phyloP scores from a whole-genome alignment of 78 protist genomes.

The Pigoraptor vietnamica region DNA sequence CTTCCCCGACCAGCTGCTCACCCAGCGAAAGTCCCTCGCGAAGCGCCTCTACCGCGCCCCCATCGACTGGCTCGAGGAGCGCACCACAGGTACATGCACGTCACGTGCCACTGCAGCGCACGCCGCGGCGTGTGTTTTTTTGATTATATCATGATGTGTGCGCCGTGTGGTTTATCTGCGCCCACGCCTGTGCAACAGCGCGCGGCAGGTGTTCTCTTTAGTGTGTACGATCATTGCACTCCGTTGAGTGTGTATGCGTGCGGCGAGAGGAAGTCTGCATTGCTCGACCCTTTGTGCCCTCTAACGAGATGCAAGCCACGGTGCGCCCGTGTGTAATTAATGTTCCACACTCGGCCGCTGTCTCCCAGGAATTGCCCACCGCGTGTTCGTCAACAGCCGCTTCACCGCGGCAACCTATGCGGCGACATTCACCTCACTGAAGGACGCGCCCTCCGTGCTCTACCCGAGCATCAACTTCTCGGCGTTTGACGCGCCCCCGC shows the following conservation, averaged over 20 bases:
- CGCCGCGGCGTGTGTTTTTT: neutral
- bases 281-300: neutral
- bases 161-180: neutral
- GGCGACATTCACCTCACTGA: slow-evolving; percentile 50
- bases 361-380: slow-evolving; percentile 32
- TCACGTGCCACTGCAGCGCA: too few relatives aligned
- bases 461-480: slow-evolving; percentile 68
- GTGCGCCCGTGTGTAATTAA: too few relatives aligned
- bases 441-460: slow-evolving; percentile 36
- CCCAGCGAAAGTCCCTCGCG: slow-evolving; percentile 26
- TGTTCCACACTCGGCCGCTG: too few relatives aligned
- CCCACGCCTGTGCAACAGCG: neutral
- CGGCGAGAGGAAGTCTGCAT: too few relatives aligned
- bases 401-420: slow-evolving; percentile 57
- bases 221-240: neutral
- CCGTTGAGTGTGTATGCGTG: neutral
- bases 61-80: slow-evolving; percentile 90
- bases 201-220: too few relatives aligned
- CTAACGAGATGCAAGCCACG: neutral
- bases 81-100: slow-evolving; percentile 48
- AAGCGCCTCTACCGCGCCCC: slow-evolving; percentile 79
- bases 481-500: slow-evolving; percentile 23
- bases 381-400: slow-evolving; percentile 68
- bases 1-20: slow-evolving; percentile 86
- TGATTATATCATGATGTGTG: neutral